phyloP scores from a whole-genome alignment of 1,139 yeast species.

The Suzukiozyma palmioleophila region DNA sequence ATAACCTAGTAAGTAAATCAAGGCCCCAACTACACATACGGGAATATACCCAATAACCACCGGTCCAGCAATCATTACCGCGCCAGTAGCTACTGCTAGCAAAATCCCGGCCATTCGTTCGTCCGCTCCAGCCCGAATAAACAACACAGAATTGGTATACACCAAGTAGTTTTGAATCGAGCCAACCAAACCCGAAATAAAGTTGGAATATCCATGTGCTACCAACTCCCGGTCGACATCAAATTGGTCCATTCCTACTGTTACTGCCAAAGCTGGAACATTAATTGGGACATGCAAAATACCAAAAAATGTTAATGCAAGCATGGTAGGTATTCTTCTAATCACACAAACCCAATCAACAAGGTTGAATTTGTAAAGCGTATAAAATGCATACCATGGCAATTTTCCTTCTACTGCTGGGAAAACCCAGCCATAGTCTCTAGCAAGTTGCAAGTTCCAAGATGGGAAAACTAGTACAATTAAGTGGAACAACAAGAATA shows the following conservation, averaged over 20 bases:
- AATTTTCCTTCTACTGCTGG: conserved; percentile 59
- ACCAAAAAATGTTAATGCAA: conserved; percentile 93
- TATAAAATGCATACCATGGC: conserved; percentile 88
- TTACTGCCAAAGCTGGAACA: conserved; percentile 94
- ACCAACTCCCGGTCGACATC: conserved; percentile 91
- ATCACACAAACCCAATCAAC: conserved; percentile 73
- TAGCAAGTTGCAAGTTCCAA: conserved; percentile 56
- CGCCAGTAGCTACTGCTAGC: conserved; percentile 76
- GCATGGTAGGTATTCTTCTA: conserved; percentile 82
- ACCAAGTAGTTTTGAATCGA: conserved; percentile 92
- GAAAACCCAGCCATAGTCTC: conserved; percentile 84
- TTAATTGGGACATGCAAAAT: conserved; percentile 94
- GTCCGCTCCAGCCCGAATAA: conserved; percentile 93
- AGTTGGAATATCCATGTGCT: conserved; percentile 94
- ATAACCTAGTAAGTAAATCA: conserved; percentile 84
- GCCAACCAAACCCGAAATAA: conserved; percentile 77
- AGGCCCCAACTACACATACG: conserved; percentile 89
- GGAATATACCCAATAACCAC: conserved; percentile 91
- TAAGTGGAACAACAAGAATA: conserved; percentile 66
- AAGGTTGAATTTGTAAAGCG: conserved; percentile 59
- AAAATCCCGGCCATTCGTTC: conserved; percentile 82
- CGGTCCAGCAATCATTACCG: conserved; percentile 85
- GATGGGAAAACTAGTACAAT: conserved; percentile 61
- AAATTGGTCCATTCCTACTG: conserved; percentile 77
- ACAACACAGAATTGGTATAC: conserved; percentile 86